Conservation (phyloP, 2,329 filamentous ascomycete genomes). For the Fusarium sp. region DNA sequence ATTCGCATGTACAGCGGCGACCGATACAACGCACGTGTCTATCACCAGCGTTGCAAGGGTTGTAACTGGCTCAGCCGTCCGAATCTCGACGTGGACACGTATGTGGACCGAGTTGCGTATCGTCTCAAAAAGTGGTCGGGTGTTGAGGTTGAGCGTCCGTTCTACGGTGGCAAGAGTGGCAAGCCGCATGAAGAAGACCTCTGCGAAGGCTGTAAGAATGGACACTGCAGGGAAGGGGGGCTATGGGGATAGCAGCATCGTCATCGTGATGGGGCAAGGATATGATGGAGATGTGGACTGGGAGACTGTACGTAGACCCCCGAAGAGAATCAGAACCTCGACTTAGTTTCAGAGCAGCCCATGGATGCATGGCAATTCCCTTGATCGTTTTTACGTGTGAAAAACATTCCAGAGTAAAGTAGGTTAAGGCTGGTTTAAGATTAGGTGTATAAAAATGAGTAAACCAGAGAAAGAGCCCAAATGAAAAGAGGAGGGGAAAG, state of each 20-base stretch:
- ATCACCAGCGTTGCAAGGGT: conserved; percentile 48
- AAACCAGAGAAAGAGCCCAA: too few species aligned
- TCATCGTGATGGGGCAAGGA: not conserved
- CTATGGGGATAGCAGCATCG: not conserved
- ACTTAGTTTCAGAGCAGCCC: too few species aligned
- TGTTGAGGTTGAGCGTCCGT: conserved; percentile 27
- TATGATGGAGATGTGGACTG: too few species aligned
- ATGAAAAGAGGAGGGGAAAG: too few species aligned
- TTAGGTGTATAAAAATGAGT: too few species aligned
- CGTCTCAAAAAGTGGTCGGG: conserved; percentile 51
- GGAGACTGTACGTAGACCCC: too few species aligned
- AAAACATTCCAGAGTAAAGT: too few species aligned
- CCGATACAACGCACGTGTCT: conserved; percentile 51
- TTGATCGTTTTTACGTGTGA: too few species aligned
- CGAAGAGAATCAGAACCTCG: too few species aligned
- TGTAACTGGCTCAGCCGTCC: conserved; percentile 45
- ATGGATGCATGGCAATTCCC: too few species aligned
- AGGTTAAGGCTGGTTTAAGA: too few species aligned
- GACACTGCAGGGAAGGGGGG: conserved; percentile 37
- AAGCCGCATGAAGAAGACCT: conserved; percentile 39
- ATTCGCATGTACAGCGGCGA: conserved; percentile 45
- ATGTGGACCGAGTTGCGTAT: conserved; percentile 49
- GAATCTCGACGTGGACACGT: conserved; percentile 42
- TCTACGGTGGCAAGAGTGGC: not conserved
- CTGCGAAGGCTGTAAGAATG: conserved; percentile 52